Base-by-base conservation (phyloP, 495 filamentous ascomycete species). In the Podospora appendiculata region DNA sequence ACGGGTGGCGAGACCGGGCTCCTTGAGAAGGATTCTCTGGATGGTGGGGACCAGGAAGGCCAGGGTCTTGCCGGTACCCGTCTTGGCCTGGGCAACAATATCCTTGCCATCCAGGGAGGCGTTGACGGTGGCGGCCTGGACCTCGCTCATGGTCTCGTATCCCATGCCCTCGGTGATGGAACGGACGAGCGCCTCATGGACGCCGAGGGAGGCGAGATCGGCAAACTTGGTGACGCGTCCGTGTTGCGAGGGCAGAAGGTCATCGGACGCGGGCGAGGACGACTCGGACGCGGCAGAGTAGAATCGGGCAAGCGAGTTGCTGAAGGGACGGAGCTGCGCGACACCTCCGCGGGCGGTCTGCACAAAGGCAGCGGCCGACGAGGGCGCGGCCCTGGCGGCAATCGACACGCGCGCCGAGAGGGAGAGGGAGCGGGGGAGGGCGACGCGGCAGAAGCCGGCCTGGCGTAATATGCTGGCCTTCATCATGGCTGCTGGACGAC, bases 31-130 rank as follows among this genome's bases (percentile, higher is more conserved):
- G 36, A 94, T 80, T 44, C 81, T 84, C 58, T 94, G 85, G 48
- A 93, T 63, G 11, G 86, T 75, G 33, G 89, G 89, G 3, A 91
- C 55, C 18, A 94, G 77, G 73, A 94, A 94, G 16, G 85, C 89
- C 51, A 93, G 73, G 1, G 89, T 94, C 67, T 94, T 94, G 52
- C 89, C 89, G 4, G 89, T 94, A 68, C 89, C 89, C 43, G 89
- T 94, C 64, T 85, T 88, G 45, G 89, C 89, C 72, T 93, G 89
- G 32, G 87, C 89, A 63, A 98, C 77, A 55, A 93, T 94, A 71
- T 98, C 94, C 34, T 66, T 70, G 14, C 93, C 94, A 52, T 80
- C 75, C 41, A 98, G 70, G 48, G 80, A 87, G 45, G 88, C 72
- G 43, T 82, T 80, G 60, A 98, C 88, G 3, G 94, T 95, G 66